Base-by-base conservation (phyloP, 1,284 basidiomycete genomes). In the Earliella scabrosa region DNA sequence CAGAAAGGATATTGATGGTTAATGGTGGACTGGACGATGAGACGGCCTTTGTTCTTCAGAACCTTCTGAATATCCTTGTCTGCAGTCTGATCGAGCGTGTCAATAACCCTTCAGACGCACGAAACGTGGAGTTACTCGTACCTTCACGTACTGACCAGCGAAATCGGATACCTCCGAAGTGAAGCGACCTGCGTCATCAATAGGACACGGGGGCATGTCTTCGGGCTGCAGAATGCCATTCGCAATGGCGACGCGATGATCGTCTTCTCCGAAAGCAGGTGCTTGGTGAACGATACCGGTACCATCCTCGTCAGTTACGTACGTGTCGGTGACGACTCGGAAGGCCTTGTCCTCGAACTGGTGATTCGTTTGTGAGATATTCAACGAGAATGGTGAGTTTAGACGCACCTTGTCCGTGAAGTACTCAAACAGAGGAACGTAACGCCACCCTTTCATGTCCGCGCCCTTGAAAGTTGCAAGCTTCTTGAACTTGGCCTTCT, bases 261-360 rank as follows among this genome's bases (percentile, higher is more conserved):
- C 97, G 68, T 99, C 97, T 69, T 98, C 97, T 81, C 97, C 97
- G 69, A 98, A 99, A 0, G 93, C 96, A 2, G 97, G 97, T 1
- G 97, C 95, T 77, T 99, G 97, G 73, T 99, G 97, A 46, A 99
- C 97, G 68, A 99, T 97, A 72, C 97, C 97, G 35, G 97, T 99
- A 75, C 97, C 97, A 54, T 96, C 93, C 13, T 87, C 83, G 63
- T 90, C 92, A 2, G 95, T 98, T 50, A 99, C 97, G 71, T 99
- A 99, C 0, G 87, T 89, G 71, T 99, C 97, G 26, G 85, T 82
- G 7, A 99, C 73, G 16, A 99, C 93, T 54, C 90, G 79, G 82
- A 98, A 99, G 0, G 94, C 97, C 63, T 86, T 87, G 72, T 95
- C 94, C 72, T 94, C 90, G 72, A 87, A 99, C 91, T 97, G 24